Conservation (phyloP, 257 asterid genomes). For the Ophiorrhiza pumila region DNA sequence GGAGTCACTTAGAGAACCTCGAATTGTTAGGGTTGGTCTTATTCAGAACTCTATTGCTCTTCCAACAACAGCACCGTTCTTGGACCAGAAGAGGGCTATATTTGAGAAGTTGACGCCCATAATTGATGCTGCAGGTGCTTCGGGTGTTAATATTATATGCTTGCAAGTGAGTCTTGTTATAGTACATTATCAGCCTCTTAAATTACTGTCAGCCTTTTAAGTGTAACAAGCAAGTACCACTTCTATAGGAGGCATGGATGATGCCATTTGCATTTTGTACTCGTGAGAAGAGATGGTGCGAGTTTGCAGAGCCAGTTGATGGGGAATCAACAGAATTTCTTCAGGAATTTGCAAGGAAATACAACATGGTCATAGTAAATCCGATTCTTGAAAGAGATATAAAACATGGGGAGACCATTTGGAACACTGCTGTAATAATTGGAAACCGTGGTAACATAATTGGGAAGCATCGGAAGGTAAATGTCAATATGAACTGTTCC, state of each 20-base stretch:
- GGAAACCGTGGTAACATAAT: slow-evolving; percentile 92
- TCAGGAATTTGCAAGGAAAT: slow-evolving; percentile 66
- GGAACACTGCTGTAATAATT: slow-evolving; percentile 91
- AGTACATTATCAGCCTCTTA: slow-evolving; percentile 7
- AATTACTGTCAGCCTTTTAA: slow-evolving; percentile 1
- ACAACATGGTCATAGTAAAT: slow-evolving; percentile 86
- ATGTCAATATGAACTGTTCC: slow-evolving; percentile 6
- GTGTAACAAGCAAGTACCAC: slow-evolving; percentile 12
- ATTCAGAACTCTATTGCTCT: slow-evolving; percentile 75
- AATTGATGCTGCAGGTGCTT: slow-evolving; percentile 84
- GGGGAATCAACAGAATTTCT: slow-evolving; percentile 95
- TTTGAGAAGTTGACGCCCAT: slow-evolving; percentile 69
- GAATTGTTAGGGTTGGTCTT: slow-evolving; percentile 79
- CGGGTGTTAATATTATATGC: slow-evolving; percentile 84
- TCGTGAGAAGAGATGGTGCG: slow-evolving; percentile 96
- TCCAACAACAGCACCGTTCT: slow-evolving; percentile 68
- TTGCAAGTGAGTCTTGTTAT: slow-evolving; percentile 61
- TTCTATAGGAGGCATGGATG: slow-evolving; percentile 87
- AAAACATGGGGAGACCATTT: slow-evolving; percentile 82
- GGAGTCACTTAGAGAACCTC: slow-evolving; percentile 76
- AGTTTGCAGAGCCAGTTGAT: slow-evolving; percentile 86
- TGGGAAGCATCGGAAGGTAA: slow-evolving; percentile 95
- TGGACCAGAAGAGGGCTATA: slow-evolving; percentile 70
- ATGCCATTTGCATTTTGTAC: slow-evolving; percentile 99
- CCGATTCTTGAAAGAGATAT: slow-evolving; percentile 94